Base-by-base conservation (phyloP, 306 rosid species). In the Prunus salicina region DNA sequence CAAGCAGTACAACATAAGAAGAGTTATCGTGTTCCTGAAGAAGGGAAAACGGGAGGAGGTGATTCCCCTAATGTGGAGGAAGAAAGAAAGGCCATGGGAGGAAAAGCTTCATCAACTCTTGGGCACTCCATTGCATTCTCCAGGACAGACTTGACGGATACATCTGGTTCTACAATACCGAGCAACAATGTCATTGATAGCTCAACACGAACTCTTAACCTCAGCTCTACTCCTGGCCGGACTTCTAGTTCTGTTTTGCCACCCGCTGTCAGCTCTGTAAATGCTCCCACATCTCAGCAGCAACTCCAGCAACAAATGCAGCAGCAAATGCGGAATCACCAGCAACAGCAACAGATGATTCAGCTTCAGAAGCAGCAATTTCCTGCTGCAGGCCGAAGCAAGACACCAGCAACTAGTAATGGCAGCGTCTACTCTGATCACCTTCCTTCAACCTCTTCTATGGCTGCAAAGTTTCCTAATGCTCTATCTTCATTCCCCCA, bases 41-140 rank as follows among this genome's bases (percentile, higher is more conserved):
- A 89, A 25, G 96, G 93, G 60, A 90, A 92, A 80, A 69, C 76
- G 12, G 84, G 80, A 3, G 87, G 76, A 12, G 86, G 80, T 14
- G 89, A 87, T 85, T 82, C 97, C 41, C 79, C 88, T 24, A 88
- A 84, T 75, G 69, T 73, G 22, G 98, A 89, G 14, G 99, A 96
- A 43, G 98, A 96, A 45, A 87, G 97, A 51, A 91, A 93, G 76
- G 62, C 81, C 12, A 67, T 84, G 64, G 77, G 83, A 0, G 91
- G 86, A 7, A 96, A 96, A 80, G 76, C 78, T 71, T 81, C 88
- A 7, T 77, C 88, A 34, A 76, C 89, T 22, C 81, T 67, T 18
- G 97, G 93, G 53, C 97, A 92, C 67, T 91, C 97, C 69, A 91
- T 91, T 82, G 93, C 96, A 57, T 96, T 96, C 73, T 82, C 97